A percentile compares a stretch with the other conserved stretches of the same genome.
These are phyloP conservation scores for Stagonosporopsis vannaccii DNA, from an alignment of 2,329 filamentous ascomycete species.

Conservation along the genomic window DNA sequence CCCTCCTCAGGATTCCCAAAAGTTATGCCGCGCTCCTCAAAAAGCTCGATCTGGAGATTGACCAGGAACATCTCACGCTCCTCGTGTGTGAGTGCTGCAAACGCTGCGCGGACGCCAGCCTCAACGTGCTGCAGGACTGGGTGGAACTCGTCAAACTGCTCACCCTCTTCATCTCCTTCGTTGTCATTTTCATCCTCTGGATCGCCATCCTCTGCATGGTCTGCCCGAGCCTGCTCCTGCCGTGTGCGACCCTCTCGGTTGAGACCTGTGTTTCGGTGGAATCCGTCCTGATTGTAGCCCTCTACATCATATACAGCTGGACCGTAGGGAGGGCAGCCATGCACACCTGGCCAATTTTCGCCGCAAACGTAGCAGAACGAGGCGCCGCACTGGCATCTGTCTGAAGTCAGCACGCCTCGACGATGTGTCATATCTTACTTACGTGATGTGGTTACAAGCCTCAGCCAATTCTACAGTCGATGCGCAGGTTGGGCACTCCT, in stretches of 20 bases:
- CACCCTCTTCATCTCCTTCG: slow-evolving; percentile 16
- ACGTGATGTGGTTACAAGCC: slow-evolving; percentile 46
- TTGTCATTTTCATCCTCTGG: slow-evolving; percentile 16
- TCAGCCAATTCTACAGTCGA: slow-evolving; percentile 38
- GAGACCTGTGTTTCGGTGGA: slow-evolving; percentile 35
- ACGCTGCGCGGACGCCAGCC: slow-evolving; percentile 12
- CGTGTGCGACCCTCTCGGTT: slow-evolving; percentile 35
- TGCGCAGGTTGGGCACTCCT: slow-evolving; percentile 38
- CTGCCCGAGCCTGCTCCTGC: slow-evolving; percentile 15
- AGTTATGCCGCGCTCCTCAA: slow-evolving; percentile 23
- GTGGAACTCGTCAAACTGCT: slow-evolving; percentile 2
- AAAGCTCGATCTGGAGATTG: slow-evolving; percentile 27
- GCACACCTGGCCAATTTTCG: slow-evolving; percentile 35
- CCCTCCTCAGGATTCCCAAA: background rate
- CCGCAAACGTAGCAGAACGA: slow-evolving; percentile 48
- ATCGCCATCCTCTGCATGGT: slow-evolving; percentile 18
- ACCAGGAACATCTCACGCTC: slow-evolving; percentile 24
- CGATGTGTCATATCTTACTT: background rate
- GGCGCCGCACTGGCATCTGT: slow-evolving; percentile 37
- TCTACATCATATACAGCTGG: slow-evolving; percentile 39
- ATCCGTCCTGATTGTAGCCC: slow-evolving; percentile 44
- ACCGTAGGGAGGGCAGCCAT: slow-evolving; percentile 44
- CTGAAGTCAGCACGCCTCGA: slow-evolving; percentile 2
- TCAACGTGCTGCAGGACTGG: slow-evolving; percentile 27
- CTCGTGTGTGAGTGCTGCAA: slow-evolving; percentile 19